Evolutionary conservation across 169 alveolate species (phyloP), one percentile per base, ranked within the genome.

Genomic region (Plasmodium fragile): DNA sequence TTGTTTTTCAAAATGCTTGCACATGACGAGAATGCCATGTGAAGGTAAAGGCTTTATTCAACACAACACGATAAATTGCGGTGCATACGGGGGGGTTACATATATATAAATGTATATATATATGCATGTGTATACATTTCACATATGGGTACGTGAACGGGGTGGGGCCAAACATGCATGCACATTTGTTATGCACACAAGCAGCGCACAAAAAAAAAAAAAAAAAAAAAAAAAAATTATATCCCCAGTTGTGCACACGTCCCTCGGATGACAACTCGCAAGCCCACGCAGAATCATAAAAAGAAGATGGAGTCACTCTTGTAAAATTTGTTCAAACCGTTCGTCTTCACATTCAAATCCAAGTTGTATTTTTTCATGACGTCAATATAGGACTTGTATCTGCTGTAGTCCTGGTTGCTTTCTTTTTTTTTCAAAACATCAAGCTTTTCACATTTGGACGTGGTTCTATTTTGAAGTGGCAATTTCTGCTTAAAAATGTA

Each of bases 401-500:
- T 73, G n/a, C 78, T 55, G 22, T 90, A 70, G 22, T 80, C 65
- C 34, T 75, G 81, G 53, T 34, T 34, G 32, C 73, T 75, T 3
- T 78, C 94, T 90, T 69, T 90, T 73, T 78, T 78, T 90, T 78
- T 90, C 39, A 70, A 45, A 22, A 90, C 75, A 80, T 80, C 94
- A 18, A 90, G 80, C 72, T 90, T 59, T 69, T 90, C 59, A 80
- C 75, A 69, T 87, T 87, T 87, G 22, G 69, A 43, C 11, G 13
- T 16, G 49, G 81, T n/a, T 69, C 75, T 90, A 90, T 81, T 90
- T 90, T 72, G 77, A 25, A 90, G 78, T 5, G 94, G 91, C 65
- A 95, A 81, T 70, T 96, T 78, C 77, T 97, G 98, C 92, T 96
- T 96, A 93, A 96, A 97, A 32, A 97, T 95, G 79, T 97, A 97